phyloP scores from a whole-genome alignment of 2,329 filamentous ascomycete genomes.

The Microascus cirrosus region DNA sequence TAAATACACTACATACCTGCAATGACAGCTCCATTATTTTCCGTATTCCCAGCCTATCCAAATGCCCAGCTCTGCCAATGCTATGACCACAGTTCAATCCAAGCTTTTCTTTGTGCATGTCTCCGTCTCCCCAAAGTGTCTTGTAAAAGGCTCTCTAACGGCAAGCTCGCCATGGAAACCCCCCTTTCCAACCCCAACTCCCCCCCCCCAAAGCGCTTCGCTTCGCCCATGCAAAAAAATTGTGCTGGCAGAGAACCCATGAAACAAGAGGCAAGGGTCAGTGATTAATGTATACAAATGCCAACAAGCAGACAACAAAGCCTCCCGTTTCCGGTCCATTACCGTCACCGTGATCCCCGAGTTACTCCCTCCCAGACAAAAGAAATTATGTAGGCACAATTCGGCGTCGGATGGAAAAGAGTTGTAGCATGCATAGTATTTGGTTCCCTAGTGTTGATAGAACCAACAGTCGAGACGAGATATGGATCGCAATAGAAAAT shows the following conservation, averaged over 20 bases:
- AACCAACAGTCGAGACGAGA: neutral
- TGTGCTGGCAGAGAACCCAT: neutral
- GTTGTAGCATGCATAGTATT: neutral
- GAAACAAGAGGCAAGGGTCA: neutral
- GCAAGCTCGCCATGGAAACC: neutral
- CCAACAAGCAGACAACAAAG: neutral
- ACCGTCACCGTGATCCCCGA: neutral
- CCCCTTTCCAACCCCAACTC: no score
- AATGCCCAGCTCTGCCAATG: neutral
- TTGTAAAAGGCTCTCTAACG: neutral
- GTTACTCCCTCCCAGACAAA: neutral
- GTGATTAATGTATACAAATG: neutral
- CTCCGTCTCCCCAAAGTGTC: neutral
- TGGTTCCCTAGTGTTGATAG: neutral
- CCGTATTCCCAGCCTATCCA: neutral
- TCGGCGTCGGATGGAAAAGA: neutral
- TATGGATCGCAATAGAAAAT: neutral
- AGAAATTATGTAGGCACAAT: neutral
- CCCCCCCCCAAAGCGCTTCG: no score
- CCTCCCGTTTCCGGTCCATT: neutral
- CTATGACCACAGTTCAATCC: neutral
- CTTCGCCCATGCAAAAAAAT: neutral
- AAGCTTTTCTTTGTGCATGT: neutral
- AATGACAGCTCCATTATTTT: neutral
- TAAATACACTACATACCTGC: neutral